phyloP scores from a whole-genome alignment of 2,329 filamentous ascomycete genomes.

The Colletotrichum sp. region DNA sequence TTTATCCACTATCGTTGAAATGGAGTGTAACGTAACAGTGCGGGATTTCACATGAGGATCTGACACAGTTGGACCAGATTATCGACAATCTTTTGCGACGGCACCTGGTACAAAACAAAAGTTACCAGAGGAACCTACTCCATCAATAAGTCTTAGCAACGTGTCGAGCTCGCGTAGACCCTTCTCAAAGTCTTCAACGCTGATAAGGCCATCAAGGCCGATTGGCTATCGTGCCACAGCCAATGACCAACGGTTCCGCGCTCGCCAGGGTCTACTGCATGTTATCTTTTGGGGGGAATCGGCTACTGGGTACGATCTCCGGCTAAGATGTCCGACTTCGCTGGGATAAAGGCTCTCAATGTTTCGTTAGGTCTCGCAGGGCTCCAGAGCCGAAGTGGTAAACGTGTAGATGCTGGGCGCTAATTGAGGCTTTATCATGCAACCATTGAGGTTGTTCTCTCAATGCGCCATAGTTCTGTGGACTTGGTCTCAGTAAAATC shows the following conservation, averaged over 20 bases:
- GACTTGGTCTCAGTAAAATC: background rate
- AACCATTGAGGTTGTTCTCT: background rate
- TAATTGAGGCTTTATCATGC: background rate
- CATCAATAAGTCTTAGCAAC: background rate
- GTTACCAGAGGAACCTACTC: background rate
- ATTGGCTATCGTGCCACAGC: background rate
- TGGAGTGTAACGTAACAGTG: no score
- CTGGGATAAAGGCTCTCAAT: background rate
- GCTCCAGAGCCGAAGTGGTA: background rate
- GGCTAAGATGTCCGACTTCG: background rate
- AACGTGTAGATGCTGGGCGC: background rate
- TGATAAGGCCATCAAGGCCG: background rate
- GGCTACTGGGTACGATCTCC: background rate
- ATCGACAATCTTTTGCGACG: background rate
- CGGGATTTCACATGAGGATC: background rate
- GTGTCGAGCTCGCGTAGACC: background rate
- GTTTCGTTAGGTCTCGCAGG: background rate
- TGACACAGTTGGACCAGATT: background rate
- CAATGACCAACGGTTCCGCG: background rate
- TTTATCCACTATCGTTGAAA: no score
- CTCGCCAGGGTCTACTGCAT: background rate
- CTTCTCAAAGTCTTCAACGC: background rate
- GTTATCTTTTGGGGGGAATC: background rate
- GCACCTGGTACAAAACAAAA: background rate
- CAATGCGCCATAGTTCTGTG: accelerated